Base-by-base conservation (phyloP, 2,329 filamentous ascomycete genomes). In the Aurifilum marmelostoma region DNA sequence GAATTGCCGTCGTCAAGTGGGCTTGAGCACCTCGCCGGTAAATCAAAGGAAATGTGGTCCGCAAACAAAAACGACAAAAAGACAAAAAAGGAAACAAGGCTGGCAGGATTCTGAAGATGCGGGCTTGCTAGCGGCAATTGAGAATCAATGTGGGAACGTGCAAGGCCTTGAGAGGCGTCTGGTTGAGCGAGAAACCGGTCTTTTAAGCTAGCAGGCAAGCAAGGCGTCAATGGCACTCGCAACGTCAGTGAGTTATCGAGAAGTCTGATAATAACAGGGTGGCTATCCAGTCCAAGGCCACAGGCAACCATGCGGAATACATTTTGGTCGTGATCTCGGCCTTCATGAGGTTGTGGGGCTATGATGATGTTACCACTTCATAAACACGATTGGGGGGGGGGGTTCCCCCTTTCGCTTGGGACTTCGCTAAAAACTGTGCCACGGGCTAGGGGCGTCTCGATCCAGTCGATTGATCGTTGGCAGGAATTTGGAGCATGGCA, bases 1-100 rank as follows among this genome's bases (percentile, higher is more conserved):
- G 88, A 27, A 89, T 86, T 0, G 88, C 87, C 1, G 85, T 91
- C 50, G 88, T 91, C 54, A 91, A 91, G 80, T 87, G 84, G 84
- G 73, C 77, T 71, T 82, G 75, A 69, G 65, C 39, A 56, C 7
- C 52, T 56, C 27, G 27, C 52, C 24, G 32, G 27, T 27, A 29
- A 47, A 2, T 7, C 1, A 47, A 47, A 7, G 52, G 18, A 32
- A 16, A 14, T 18, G 14, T 8, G 27, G 52, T 56, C 2, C 18
- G 27, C 2, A 16, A 32, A 32, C 12, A 56, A 47, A 47, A 43
- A 47, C 5, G 16, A 47, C 21, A n/a, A n/a, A n/a, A n/a, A n/a
- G n/a, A n/a, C n/a, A 21, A 12, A 39, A 39, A 12, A 14, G 12
- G 39, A 16, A 16, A 41, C 4, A 14, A 16, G 39, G 9, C 7